phyloP scores from a whole-genome alignment of 495 filamentous ascomycete species.

The Aspergillus ostianus region DNA sequence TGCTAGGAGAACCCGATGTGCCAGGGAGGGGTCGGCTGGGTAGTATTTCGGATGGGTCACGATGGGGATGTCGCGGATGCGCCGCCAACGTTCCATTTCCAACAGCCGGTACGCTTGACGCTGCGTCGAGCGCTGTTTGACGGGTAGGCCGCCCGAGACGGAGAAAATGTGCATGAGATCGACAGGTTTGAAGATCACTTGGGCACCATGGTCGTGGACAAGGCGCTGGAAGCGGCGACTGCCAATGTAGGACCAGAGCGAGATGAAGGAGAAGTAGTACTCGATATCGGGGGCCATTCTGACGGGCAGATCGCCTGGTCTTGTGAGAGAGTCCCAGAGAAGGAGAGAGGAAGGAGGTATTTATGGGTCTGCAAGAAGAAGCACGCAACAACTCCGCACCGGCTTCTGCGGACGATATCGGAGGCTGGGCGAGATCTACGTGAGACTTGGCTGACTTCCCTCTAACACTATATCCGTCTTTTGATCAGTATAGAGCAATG shows the following conservation, averaged over 20 bases:
- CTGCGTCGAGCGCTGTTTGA: conserved; percentile 9
- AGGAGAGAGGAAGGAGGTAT: background rate
- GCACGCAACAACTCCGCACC: background rate
- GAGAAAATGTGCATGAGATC: background rate
- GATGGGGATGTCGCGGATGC: conserved; percentile 17
- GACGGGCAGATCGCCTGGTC: background rate
- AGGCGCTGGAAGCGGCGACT: background rate
- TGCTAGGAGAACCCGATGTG: conserved; percentile 19
- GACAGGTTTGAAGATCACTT: background rate
- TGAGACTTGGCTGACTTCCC: too few relatives aligned
- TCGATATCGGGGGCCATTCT: background rate
- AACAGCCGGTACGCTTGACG: conserved; percentile 11
- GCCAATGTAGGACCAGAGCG: background rate
- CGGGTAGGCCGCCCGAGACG: background rate
- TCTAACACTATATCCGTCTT: too few relatives aligned
- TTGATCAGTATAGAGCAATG: too few relatives aligned
- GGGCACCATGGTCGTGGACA: background rate
- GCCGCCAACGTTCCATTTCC: conserved; percentile 20
- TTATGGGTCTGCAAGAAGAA: background rate
- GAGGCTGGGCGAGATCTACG: background rate
- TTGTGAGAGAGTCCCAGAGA: background rate
- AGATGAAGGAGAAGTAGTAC: background rate
- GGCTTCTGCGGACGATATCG: background rate
- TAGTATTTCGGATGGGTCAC: conserved; percentile 19
- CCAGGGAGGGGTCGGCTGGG: conserved; percentile 20